Conservation (phyloP, 805 yeast species). For the Candida oleophila region DNA sequence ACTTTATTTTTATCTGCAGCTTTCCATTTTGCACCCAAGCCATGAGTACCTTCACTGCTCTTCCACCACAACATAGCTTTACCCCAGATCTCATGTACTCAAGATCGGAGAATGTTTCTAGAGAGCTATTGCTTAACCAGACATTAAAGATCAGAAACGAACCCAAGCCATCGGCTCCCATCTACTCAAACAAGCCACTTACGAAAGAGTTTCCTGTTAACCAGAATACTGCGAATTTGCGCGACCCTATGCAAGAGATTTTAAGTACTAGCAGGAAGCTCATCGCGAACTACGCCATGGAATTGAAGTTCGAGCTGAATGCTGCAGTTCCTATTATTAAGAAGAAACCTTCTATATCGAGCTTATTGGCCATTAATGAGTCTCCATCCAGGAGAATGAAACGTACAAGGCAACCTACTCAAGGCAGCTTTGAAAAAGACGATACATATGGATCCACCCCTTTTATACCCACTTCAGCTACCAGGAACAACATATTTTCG, state of each 20-base stretch:
- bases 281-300: constrained; percentile 11
- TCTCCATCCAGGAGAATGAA: constrained; percentile 2
- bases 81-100: background rate
- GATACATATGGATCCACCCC: background rate
- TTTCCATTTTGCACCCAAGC: background rate
- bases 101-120: constrained; percentile 2
- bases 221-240: background rate
- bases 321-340: background rate
- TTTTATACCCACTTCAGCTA: background rate
- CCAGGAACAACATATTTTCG: constrained; percentile 15
- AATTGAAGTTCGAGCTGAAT: constrained; percentile 10
- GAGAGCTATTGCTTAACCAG: constrained; percentile 12
- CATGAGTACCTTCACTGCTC: background rate
- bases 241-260: constrained; percentile 19
- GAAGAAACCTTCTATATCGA: background rate
- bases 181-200: constrained; percentile 10
- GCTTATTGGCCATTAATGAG: background rate
- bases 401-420: background rate
- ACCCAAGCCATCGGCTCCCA: constrained; percentile 11
- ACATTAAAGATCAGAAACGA: constrained; percentile 13
- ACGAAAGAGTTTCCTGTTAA: background rate
- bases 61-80: background rate
- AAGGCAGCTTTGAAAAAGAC: background rate
- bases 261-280: constrained; percentile 15
- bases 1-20: background rate